These are phyloP conservation scores for Beta vulgaris DNA, from an alignment of 148 eudicot species.

Conservation along the genomic window DNA sequence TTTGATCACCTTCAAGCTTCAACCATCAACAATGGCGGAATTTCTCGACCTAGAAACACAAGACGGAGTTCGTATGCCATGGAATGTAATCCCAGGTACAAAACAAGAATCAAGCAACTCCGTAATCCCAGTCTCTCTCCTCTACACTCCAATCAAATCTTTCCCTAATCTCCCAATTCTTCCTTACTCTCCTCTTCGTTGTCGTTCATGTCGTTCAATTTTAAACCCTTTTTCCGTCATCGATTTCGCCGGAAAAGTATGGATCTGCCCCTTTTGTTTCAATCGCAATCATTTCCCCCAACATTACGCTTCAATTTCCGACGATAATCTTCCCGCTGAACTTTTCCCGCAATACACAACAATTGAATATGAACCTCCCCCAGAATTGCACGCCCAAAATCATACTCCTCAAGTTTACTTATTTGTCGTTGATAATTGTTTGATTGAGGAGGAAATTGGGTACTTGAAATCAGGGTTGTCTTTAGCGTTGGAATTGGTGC, in stretches of 20 bases:
- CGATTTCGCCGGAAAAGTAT: constrained; percentile 74
- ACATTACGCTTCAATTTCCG: constrained; percentile 67
- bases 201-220: constrained; percentile 76
- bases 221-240: constrained; percentile 85
- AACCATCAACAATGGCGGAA: constrained; percentile 60
- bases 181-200: constrained; percentile 84
- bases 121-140: constrained; percentile 63
- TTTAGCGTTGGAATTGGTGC: constrained; percentile 70
- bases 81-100: constrained; percentile 95
- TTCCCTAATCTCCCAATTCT: constrained; percentile 50
- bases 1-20: not conserved
- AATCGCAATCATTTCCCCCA: constrained; percentile 75
- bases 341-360: constrained; percentile 76
- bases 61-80: constrained; percentile 91
- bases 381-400: constrained; percentile 8
- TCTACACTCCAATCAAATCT: constrained; percentile 87
- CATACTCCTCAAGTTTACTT: constrained; percentile 37
- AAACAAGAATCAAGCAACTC: constrained; percentile 51
- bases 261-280: constrained; percentile 89
- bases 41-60: constrained; percentile 63
- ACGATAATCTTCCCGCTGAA: constrained; percentile 80
- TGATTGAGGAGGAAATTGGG: constrained; percentile 89
- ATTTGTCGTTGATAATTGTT: constrained; percentile 78
- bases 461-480: constrained; percentile 51
- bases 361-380: constrained; percentile 54